These are phyloP conservation scores for Trichoderma cornu-damae DNA, from an alignment of 2,329 filamentous ascomycete species.

Conservation along the genomic window DNA sequence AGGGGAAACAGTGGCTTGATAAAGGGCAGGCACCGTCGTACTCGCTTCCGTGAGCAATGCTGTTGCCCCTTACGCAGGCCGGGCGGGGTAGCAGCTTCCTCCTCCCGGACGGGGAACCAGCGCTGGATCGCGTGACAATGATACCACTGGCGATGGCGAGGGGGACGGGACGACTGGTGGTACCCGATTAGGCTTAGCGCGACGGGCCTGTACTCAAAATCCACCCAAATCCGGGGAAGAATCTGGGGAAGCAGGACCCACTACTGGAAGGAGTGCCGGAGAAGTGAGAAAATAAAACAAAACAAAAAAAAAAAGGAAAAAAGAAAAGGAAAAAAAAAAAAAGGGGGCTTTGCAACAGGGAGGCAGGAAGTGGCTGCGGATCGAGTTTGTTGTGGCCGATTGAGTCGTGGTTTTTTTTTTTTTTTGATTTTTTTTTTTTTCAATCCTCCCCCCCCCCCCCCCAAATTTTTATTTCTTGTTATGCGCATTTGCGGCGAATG, in stretches of 20 bases:
- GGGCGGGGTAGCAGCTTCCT: conserved; percentile 38
- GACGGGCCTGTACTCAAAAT: neutral
- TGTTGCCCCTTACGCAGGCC: conserved; percentile 32
- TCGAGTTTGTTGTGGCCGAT: neutral
- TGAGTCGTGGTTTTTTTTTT: no score
- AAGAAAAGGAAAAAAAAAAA: conserved; percentile 1
- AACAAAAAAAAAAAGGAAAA: no score
- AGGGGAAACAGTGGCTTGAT: conserved; percentile 30
- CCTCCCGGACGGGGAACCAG: conserved; percentile 10
- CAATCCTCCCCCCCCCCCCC: no score
- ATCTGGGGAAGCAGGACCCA: conserved; percentile 20
- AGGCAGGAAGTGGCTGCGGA: neutral
- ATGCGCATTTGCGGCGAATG: no score
- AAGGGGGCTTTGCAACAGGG: neutral
- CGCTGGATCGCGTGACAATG: conserved; percentile 20
- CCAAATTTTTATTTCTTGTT: no score
- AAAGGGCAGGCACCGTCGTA: conserved; percentile 24
- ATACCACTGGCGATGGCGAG: conserved; percentile 10
- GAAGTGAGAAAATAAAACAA: no score
- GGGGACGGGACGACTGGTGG: neutral
- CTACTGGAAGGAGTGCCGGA: neutral
- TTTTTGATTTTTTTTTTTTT: no score
- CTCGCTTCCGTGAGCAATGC: conserved; percentile 3
- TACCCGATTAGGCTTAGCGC: conserved; percentile 19
- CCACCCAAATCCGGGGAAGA: conserved; percentile 17